Conservation (phyloP, 352 stramenopile species). For the Phytophthora agathidicida region DNA sequence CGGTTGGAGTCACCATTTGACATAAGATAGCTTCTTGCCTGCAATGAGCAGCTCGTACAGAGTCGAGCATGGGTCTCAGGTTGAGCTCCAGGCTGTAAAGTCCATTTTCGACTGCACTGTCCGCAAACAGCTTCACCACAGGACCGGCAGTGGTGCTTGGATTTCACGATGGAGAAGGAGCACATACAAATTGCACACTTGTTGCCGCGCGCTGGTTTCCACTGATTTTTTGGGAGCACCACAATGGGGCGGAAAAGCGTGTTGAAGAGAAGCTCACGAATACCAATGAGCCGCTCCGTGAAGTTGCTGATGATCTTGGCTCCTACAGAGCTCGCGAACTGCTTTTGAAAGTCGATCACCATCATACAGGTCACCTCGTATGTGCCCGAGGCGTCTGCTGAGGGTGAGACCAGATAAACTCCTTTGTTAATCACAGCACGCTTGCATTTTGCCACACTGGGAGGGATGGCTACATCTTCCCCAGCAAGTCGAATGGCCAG, state of each 20-base stretch:
- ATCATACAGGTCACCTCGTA: slow-evolving; percentile 89
- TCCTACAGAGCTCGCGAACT: slow-evolving; percentile 64
- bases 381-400: slow-evolving; percentile 37
- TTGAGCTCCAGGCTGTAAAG: slow-evolving; percentile 67
- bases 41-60: slow-evolving; percentile 82
- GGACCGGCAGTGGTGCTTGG: slow-evolving; percentile 80
- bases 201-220: slow-evolving; percentile 63
- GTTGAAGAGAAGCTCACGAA: slow-evolving; percentile 85
- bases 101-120: slow-evolving; percentile 85
- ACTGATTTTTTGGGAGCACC: slow-evolving; percentile 61
- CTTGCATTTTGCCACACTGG: slow-evolving; percentile 88
- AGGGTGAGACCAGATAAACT: slow-evolving; percentile 66
- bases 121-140: slow-evolving; percentile 84
- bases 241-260: slow-evolving; percentile 80
- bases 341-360: slow-evolving; percentile 86
- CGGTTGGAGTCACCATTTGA: slow-evolving; percentile 32
- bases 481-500: slow-evolving; percentile 68
- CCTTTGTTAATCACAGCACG: slow-evolving; percentile 85
- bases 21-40: slow-evolving; percentile 66
- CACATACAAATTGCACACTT: slow-evolving; percentile 73
- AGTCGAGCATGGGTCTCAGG: slow-evolving; percentile 72
- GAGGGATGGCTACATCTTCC: slow-evolving; percentile 67
- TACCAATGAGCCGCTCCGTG: slow-evolving; percentile 75
- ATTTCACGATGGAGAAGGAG: slow-evolving; percentile 77
- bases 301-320: slow-evolving; percentile 83